Conservation (phyloP, 805 yeast genomes). For the Starmerella apicola region DNA sequence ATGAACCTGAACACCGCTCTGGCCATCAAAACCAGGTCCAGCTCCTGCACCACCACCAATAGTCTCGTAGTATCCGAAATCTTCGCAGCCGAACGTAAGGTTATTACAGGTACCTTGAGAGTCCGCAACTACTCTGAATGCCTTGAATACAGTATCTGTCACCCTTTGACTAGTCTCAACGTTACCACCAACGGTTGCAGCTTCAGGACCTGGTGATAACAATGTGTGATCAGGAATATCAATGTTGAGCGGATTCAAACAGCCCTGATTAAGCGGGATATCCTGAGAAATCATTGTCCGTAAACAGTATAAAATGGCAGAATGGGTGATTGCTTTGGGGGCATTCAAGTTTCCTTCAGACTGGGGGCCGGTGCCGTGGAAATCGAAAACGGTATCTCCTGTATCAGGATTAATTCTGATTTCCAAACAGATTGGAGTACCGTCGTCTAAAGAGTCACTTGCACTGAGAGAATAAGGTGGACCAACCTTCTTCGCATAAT, state of each 20-base stretch:
- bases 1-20: constrained; percentile 82
- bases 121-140: constrained; percentile 83
- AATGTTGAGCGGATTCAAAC: constrained; percentile 65
- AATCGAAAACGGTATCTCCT: constrained; percentile 66
- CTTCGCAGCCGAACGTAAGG: constrained; percentile 57
- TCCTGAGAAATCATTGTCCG: constrained; percentile 75
- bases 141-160: constrained; percentile 76
- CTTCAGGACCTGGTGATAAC: constrained; percentile 65
- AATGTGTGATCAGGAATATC: constrained; percentile 49
- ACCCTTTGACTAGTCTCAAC: constrained; percentile 91
- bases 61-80: constrained; percentile 83
- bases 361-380: constrained; percentile 76
- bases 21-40: constrained; percentile 74
- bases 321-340: constrained; percentile 77
- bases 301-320: constrained; percentile 79
- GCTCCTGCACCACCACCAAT: constrained; percentile 97
- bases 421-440: constrained; percentile 24
- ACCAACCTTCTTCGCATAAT: constrained; percentile 32
- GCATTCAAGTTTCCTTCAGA: constrained; percentile 85
- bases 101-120: constrained; percentile 95
- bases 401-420: constrained; percentile 35
- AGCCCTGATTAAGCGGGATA: constrained; percentile 90
- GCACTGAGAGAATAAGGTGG: constrained; percentile 18
- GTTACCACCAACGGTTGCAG: constrained; percentile 92
- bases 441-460: constrained; percentile 28